phyloP scores from a whole-genome alignment of 495 filamentous ascomycete species.

The Usnea hakonensis region DNA sequence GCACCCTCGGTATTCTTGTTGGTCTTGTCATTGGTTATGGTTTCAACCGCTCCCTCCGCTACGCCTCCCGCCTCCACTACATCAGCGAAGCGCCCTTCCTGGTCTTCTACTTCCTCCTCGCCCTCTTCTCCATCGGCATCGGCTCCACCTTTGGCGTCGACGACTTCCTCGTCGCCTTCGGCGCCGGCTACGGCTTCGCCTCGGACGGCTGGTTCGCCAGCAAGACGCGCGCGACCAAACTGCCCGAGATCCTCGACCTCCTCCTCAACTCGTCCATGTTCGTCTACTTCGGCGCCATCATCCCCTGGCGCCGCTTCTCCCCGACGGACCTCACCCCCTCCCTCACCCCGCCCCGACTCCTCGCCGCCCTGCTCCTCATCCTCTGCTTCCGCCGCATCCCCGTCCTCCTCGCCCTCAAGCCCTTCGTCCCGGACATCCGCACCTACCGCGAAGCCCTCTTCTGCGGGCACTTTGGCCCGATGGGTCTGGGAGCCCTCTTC shows the following conservation, averaged over 20 bases:
- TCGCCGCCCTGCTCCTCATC: conserved; percentile 37
- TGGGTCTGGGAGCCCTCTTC: conserved; percentile 46
- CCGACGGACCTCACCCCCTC: conserved; percentile 27
- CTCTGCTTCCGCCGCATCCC: conserved; percentile 42
- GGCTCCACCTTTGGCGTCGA: conserved; percentile 39
- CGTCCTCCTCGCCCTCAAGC: conserved; percentile 36
- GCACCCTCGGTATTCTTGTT: conserved; percentile 33
- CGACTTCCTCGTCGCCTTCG: conserved; percentile 46
- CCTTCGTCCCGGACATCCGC: conserved; percentile 36
- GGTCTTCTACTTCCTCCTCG: conserved; percentile 45
- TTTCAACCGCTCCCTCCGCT: conserved; percentile 36
- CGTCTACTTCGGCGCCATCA: conserved; percentile 43
- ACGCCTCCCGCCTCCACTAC: conserved; percentile 29
- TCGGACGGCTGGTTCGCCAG: conserved; percentile 40
- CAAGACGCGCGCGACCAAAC: conserved; percentile 35
- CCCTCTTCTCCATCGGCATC: conserved; percentile 39
- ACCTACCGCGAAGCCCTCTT: conserved; percentile 44
- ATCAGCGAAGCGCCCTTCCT: conserved; percentile 38
- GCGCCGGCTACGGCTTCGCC: conserved; percentile 43
- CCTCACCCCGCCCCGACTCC: conserved; percentile 31
- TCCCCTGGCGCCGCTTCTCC: conserved; percentile 38
- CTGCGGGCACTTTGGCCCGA: conserved; percentile 45
- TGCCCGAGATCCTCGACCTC: conserved; percentile 40
- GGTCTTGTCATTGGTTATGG: conserved; percentile 35
- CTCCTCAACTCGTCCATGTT: conserved; percentile 43